These are phyloP conservation scores for Hymenoscyphus scutula DNA, from an alignment of 2,329 filamentous ascomycete species.

Conservation along the genomic window DNA sequence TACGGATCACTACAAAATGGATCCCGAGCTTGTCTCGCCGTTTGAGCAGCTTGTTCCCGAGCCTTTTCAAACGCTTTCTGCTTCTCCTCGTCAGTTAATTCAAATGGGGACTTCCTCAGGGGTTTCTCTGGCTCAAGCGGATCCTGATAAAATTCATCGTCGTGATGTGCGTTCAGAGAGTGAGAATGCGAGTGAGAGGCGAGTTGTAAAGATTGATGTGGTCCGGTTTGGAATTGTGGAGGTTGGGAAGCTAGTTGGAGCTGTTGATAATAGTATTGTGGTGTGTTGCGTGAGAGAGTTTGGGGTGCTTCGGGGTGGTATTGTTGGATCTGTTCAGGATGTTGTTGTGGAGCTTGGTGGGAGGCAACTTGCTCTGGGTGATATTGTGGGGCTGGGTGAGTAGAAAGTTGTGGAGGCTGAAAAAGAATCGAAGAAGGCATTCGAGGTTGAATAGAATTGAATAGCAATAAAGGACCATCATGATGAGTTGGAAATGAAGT, in stretches of 20 bases:
- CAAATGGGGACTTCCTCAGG: neutral
- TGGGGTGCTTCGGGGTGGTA: neutral
- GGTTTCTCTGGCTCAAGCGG: neutral
- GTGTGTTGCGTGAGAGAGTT: neutral
- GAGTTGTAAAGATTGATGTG: neutral
- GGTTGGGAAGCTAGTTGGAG: neutral
- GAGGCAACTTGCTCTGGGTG: neutral
- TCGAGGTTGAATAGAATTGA: neutral
- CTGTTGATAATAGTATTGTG: neutral
- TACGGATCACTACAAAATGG: neutral
- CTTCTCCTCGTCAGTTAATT: neutral
- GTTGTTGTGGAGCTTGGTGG: neutral
- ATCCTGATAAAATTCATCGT: neutral
- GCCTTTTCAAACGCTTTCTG: neutral
- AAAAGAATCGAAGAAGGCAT: neutral
- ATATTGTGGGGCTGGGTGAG: neutral
- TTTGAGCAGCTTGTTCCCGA: neutral
- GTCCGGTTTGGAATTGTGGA: neutral
- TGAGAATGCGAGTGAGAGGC: neutral
- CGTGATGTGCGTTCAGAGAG: neutral
- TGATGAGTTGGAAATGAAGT: neutral
- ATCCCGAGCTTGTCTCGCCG: neutral
- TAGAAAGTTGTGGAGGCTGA: neutral
- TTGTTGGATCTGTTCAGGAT: neutral
- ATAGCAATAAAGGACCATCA: neutral